Base-by-base conservation (phyloP, 2,329 filamentous ascomycete genomes). In the Cryphonectria nitschkei region DNA sequence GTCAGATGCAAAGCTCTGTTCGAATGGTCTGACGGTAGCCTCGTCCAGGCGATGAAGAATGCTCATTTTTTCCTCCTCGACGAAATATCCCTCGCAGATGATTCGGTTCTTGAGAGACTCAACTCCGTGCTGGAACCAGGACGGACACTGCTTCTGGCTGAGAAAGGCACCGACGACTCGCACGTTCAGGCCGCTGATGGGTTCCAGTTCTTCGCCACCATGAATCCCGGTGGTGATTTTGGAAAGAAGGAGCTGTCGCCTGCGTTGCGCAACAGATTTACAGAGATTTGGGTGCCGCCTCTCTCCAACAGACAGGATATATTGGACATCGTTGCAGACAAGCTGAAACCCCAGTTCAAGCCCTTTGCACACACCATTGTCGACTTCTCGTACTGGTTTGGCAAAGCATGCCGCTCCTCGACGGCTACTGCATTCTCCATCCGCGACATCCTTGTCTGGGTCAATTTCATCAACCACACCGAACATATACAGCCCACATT, bases 171-270 rank as follows among this genome's bases (percentile, higher is more conserved):
- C 1, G 87, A 92, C 6, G 91, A 97, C 79, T 94, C 94, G 0
- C 90, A 93, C 74, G 87, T 99, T 37, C 87, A 88, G 46, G 96
- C 92, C 7, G 81, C 86, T 14, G 85, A 92, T 56, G 93, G 92
- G 0, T 99, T 98, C 80, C 95, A 99, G 77, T 98, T 99, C 81
- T 89, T 99, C 72, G 95, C 96, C 3, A 99, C 96, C 0, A 99
- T 99, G 96, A 99, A 99, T 75, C 96, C 96, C 11, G 97, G 97
- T 66, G 96, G 97, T 62, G 96, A 99, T 78, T 99, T 98, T 79
- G 96, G 96, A 74, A 99, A 99, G 83, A 94, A 95, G 75, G 96
- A 99, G 80, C 87, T 99, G 16, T 99, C 96, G 0, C 96, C 96
- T 3, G 97, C 96, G 19, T 84, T 99, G 72, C 89, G 96, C 62